Conservation (phyloP, 345 rosid species). For the Noccaea bulbosa region DNA sequence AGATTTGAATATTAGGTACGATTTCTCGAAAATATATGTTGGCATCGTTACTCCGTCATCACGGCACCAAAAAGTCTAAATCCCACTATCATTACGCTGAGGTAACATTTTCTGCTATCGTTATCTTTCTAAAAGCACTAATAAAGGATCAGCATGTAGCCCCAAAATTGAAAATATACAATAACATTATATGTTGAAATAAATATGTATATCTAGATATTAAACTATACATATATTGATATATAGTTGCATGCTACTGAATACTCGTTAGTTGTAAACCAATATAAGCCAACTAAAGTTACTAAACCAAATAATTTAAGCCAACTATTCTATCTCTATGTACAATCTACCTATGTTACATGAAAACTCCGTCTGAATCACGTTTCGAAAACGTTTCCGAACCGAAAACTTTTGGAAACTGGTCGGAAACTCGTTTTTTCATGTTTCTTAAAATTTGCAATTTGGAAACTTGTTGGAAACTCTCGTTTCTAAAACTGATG, state of each 20-base stretch:
- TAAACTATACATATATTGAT: too few relatives aligned
- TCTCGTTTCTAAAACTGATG: too few relatives aligned
- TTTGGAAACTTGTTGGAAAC: too few relatives aligned
- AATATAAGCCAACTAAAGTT: neutral
- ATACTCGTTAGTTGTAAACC: too few relatives aligned
- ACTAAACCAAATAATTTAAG: too few relatives aligned
- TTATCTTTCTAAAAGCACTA: neutral
- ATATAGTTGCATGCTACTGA: too few relatives aligned
- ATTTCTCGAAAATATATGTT: constrained; percentile 1
- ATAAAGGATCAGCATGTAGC: neutral
- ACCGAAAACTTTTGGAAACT: too few relatives aligned
- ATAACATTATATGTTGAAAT: neutral
- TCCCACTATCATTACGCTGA: constrained; percentile 31
- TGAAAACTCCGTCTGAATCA: too few relatives aligned
- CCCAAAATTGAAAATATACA: neutral
- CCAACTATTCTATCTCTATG: neutral
- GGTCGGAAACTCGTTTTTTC: too few relatives aligned
- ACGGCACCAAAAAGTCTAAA: constrained; percentile 29
- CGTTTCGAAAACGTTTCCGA: too few relatives aligned
- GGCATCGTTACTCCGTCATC: constrained; percentile 11
- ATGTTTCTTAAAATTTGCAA: too few relatives aligned
- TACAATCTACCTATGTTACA: neutral
- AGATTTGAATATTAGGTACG: constrained; percentile 34
- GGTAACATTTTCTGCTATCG: constrained; percentile 8
- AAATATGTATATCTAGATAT: neutral